A percentile compares a stretch with the other conserved stretches of the same genome.
Conservation (phyloP, 2,329 filamentous ascomycete species). For the Cladobotryum mycophilum region DNA sequence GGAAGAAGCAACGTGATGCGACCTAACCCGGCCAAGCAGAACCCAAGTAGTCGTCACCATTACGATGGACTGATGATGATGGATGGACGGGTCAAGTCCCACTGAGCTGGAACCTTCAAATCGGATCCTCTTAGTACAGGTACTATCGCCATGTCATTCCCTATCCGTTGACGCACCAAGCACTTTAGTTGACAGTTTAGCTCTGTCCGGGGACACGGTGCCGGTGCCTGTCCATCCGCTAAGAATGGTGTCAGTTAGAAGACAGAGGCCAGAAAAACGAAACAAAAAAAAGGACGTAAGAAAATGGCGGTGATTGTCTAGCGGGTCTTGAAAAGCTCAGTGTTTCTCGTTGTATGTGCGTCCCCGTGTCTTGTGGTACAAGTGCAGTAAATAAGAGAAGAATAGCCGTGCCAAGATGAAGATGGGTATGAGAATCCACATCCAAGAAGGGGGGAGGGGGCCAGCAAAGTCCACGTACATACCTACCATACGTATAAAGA, state of each 20-base stretch:
- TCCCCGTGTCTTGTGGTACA: not conserved
- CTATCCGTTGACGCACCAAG: not conserved
- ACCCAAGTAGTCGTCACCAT: too few species aligned
- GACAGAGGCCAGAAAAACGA: too few species aligned
- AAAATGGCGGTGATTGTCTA: slow-evolving; percentile 9
- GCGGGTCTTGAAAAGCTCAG: not conserved
- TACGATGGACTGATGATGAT: not conserved
- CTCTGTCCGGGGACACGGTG: slow-evolving; percentile 9
- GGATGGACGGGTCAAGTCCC: slow-evolving; percentile 1
- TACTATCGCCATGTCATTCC: not conserved
- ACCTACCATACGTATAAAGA: too few species aligned
- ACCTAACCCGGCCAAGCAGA: not conserved
- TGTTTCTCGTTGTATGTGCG: not conserved
- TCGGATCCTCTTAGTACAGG: not conserved
- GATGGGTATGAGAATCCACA: too few species aligned
- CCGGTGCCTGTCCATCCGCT: slow-evolving; percentile 5
- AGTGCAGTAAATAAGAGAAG: too few species aligned
- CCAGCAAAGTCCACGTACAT: too few species aligned
- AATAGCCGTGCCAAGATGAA: too few species aligned
- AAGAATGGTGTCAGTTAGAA: not conserved
- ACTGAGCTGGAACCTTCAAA: not conserved
- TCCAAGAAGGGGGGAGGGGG: too few species aligned
- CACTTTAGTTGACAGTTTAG: not conserved
- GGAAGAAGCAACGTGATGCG: not conserved
- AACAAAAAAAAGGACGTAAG: too few species aligned